Evolutionary conservation across 495 filamentous ascomycete species (phyloP).

Genomic region (Daldinia caldariorum): DNA sequence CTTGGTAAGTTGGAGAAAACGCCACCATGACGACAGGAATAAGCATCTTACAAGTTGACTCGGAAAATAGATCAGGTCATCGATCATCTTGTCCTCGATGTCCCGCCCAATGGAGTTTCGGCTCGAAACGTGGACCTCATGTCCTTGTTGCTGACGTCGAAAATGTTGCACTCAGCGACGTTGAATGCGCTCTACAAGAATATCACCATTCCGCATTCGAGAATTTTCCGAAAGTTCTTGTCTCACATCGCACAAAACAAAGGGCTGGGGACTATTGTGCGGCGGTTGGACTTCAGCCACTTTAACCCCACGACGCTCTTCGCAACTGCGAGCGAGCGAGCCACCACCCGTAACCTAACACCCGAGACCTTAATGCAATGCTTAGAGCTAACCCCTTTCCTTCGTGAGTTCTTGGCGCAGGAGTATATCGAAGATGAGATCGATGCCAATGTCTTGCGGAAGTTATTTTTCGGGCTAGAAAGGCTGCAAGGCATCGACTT

Average conservation of each 20-base stretch:
- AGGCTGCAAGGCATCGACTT: slow-evolving; percentile 79
- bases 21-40: slow-evolving; percentile 10
- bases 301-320: slow-evolving; percentile 87
- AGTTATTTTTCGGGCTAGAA: slow-evolving; percentile 77
- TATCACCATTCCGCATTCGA: slow-evolving; percentile 87
- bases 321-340: slow-evolving; percentile 80
- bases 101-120: slow-evolving; percentile 79
- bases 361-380: slow-evolving; percentile 78
- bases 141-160: slow-evolving; percentile 78
- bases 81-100: slow-evolving; percentile 75
- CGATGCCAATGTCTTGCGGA: slow-evolving; percentile 71
- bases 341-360: slow-evolving; percentile 83
- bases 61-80: slow-evolving; percentile 70
- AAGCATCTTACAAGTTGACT: slow-evolving; percentile 32
- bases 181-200: slow-evolving; percentile 80
- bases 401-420: slow-evolving; percentile 83
- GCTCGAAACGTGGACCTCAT: slow-evolving; percentile 86
- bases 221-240: slow-evolving; percentile 87
- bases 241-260: slow-evolving; percentile 73
- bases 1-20: slow-evolving; percentile 67
- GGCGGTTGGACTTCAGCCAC: slow-evolving; percentile 86
- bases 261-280: slow-evolving; percentile 79
- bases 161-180: slow-evolving; percentile 78
- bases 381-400: slow-evolving; percentile 76
- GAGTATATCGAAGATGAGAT: slow-evolving; percentile 87